Conservation (phyloP, 495 filamentous ascomycete species). For the Penicillium coffeae region DNA sequence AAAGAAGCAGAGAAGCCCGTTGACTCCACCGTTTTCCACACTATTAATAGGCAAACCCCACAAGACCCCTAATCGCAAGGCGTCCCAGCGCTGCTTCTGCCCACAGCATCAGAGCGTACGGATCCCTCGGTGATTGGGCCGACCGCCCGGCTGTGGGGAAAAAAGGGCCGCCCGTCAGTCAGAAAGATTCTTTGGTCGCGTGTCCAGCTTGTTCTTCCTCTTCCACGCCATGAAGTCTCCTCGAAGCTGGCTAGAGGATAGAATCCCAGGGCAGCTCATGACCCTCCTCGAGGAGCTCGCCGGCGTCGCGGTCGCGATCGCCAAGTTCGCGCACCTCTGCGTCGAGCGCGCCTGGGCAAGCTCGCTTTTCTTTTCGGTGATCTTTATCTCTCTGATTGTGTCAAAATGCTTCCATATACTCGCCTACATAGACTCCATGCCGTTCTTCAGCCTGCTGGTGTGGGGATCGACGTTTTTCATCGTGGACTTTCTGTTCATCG, state of each 20-base stretch:
- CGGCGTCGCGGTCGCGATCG: slow-evolving; percentile 6
- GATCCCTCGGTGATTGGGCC: neutral
- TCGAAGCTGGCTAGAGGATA: neutral
- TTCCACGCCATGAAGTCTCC: neutral
- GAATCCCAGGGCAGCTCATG: neutral
- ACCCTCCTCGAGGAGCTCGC: neutral
- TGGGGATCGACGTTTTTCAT: slow-evolving; percentile 27
- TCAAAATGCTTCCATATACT: slow-evolving; percentile 24
- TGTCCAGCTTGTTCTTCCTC: neutral
- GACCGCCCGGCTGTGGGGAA: neutral
- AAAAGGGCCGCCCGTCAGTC: neutral
- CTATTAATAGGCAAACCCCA: neutral
- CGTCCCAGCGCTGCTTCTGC: neutral
- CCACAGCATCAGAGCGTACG: neutral
- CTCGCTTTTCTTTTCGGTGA: slow-evolving; percentile 16
- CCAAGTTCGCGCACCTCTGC: slow-evolving; percentile 7
- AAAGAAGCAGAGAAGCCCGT: too few species aligned
- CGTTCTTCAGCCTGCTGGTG: slow-evolving; percentile 3
- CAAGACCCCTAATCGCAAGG: neutral
- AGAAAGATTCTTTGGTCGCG: neutral
- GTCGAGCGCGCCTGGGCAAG: slow-evolving; percentile 10
- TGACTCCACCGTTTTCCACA: neutral
- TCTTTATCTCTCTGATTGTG: slow-evolving; percentile 17
- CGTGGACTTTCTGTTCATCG: slow-evolving; percentile 19
- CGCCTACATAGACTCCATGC: slow-evolving; percentile 14